Evolutionary conservation across 108 stramenopile genomes (phyloP).

Genomic region (Cyclotella baltica): DNA sequence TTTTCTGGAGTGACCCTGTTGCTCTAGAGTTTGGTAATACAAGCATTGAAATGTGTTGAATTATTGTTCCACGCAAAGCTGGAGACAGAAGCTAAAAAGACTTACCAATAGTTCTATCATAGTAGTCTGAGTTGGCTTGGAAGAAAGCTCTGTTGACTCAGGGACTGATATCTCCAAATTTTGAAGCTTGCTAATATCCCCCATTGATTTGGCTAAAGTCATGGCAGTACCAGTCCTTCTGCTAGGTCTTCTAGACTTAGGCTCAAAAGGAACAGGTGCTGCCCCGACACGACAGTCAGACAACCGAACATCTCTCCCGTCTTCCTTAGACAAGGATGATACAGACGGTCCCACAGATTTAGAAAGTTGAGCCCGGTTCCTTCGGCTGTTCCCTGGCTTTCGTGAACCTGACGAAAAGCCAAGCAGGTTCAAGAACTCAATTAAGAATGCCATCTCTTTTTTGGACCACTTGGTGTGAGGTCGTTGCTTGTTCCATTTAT

Average conservation of each 20-base stretch:
- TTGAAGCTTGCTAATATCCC: not conserved
- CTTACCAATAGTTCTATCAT: constrained; percentile 9
- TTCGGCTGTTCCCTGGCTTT: not conserved
- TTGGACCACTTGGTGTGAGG: constrained; percentile 14
- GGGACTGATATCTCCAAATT: not conserved
- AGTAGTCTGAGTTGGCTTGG: not conserved
- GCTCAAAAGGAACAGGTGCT: not conserved
- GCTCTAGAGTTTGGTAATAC: not conserved
- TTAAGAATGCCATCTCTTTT: constrained; percentile 4
- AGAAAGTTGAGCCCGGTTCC: not conserved
- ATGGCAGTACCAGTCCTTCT: not conserved
- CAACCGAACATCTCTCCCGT: constrained; percentile 16
- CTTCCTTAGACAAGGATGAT: not conserved
- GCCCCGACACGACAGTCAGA: not conserved
- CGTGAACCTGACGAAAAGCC: not conserved
- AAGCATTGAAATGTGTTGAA: not conserved
- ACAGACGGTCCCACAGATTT: constrained; percentile 4
- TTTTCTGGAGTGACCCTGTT: not conserved
- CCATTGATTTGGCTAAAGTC: constrained; percentile 8
- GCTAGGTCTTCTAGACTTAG: not conserved
- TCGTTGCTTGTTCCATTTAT: constrained; percentile 8
- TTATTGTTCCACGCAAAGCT: not conserved
- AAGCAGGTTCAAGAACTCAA: constrained; percentile 17
- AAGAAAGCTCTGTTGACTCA: not conserved
- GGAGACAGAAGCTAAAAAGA: not conserved